Conservation (phyloP, 805 yeast genomes). For the Hermanozyma aechmeae region DNA sequence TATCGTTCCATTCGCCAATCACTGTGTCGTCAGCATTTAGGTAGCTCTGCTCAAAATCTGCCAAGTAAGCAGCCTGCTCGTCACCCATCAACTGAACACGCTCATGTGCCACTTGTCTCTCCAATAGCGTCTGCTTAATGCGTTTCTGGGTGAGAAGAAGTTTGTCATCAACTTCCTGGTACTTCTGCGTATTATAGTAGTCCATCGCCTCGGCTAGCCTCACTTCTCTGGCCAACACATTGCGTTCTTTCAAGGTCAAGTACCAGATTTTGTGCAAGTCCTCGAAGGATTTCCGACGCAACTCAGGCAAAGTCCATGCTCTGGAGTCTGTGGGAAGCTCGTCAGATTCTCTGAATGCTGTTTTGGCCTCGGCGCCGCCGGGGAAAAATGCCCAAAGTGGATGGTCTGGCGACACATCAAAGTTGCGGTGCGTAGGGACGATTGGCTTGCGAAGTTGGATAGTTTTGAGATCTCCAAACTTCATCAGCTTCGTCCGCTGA, state of each 20-base stretch:
- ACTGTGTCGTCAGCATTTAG: constrained; percentile 44
- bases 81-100: constrained; percentile 42
- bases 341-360: constrained; percentile 46
- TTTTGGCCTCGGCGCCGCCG: constrained; percentile 38
- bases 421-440: constrained; percentile 68
- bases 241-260: constrained; percentile 73
- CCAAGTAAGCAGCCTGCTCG: constrained; percentile 39
- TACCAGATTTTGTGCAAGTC: constrained; percentile 93
- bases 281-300: constrained; percentile 84
- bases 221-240: constrained; percentile 66
- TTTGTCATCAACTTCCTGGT: constrained; percentile 30
- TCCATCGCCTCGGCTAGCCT: constrained; percentile 38
- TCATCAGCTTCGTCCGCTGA: constrained; percentile 11
- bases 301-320: constrained; percentile 81
- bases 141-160: constrained; percentile 33
- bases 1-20: constrained; percentile 50
- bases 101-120: constrained; percentile 66
- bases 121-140: constrained; percentile 80
- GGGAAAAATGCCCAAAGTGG: constrained; percentile 92
- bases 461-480: constrained; percentile 17
- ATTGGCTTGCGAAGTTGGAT: constrained; percentile 70
- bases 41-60: constrained; percentile 51
- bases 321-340: constrained; percentile 51
- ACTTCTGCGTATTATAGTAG: constrained; percentile 21
- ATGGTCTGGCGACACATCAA: constrained; percentile 71